Percentiles rank a stretch among this genome's conserved stretches.
phyloP scores from a whole-genome alignment of 1,284 basidiomycete genomes.

The Fomitopsis palustris region DNA sequence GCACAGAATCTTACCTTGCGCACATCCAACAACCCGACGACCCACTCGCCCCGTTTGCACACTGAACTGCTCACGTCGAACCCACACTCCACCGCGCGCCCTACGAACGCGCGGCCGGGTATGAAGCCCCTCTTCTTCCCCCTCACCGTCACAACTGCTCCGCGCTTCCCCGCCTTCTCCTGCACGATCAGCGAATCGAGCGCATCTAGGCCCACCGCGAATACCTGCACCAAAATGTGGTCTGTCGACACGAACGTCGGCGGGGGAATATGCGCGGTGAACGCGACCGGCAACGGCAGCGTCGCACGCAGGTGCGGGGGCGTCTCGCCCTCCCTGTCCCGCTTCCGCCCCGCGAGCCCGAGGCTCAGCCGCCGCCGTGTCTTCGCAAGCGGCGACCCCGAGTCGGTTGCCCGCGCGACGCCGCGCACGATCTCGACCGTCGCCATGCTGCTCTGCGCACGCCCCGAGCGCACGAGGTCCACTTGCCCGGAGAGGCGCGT shows the following conservation, averaged over 20 bases:
- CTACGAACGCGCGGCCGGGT: conserved; percentile 82
- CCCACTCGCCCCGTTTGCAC: conserved; percentile 76
- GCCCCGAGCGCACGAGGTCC: conserved; percentile 69
- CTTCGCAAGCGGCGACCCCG: conserved; percentile 6
- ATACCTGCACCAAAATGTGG: conserved; percentile 80
- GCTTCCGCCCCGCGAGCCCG: conserved; percentile 15
- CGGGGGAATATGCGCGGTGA: conserved; percentile 64
- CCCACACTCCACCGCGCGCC: conserved; percentile 74
- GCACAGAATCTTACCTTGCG: conserved; percentile 56
- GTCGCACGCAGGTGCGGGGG: conserved; percentile 40
- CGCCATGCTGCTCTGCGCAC: conserved; percentile 84
- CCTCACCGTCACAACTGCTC: conserved; percentile 6
- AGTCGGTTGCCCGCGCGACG: conserved; percentile 31
- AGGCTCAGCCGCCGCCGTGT: conserved; percentile 11
- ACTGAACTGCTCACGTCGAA: conserved; percentile 70
- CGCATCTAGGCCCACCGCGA: conserved; percentile 77
- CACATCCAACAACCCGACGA: conserved; percentile 73
- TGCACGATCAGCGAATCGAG: conserved; percentile 65
- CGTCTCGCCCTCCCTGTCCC: conserved; percentile 28
- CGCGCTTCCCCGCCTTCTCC: conserved; percentile 31
- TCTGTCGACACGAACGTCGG: conserved; percentile 65
- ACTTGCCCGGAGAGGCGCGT: conserved; percentile 42
- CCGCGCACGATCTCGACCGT: conserved; percentile 77
- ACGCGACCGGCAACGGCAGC: conserved; percentile 46
- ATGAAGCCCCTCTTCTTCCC: conserved; percentile 53